A percentile compares a stretch with the other conserved stretches of the same genome.
phyloP scores from a whole-genome alignment of 2,329 filamentous ascomycete genomes.

The Ophiostoma montium region DNA sequence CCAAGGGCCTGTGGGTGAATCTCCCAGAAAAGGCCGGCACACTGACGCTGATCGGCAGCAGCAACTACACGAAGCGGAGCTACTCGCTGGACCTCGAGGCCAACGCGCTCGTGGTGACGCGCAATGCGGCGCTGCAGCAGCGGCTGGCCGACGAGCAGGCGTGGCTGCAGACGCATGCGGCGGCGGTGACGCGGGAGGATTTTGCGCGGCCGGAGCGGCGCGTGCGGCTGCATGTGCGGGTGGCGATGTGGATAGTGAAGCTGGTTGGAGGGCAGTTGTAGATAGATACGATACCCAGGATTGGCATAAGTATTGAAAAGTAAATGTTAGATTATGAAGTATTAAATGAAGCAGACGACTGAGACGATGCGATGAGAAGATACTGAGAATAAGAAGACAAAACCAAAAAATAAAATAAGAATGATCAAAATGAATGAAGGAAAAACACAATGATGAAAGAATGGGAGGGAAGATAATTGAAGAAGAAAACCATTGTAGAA shows the following conservation, averaged over 20 bases:
- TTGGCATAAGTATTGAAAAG: too few relatives aligned
- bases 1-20: constrained; percentile 88
- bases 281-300: background rate
- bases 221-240: constrained; percentile 68
- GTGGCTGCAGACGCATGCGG: constrained; percentile 65
- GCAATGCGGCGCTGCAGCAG: constrained; percentile 54
- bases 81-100: constrained; percentile 88
- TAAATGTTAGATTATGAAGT: too few relatives aligned
- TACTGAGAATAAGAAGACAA: too few relatives aligned
- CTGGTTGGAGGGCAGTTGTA: constrained; percentile 76
- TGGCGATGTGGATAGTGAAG: constrained; percentile 90
- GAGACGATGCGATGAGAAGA: too few relatives aligned
- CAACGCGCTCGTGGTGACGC: constrained; percentile 74
- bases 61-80: constrained; percentile 89
- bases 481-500: too few relatives aligned
- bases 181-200: constrained; percentile 56
- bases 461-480: too few relatives aligned
- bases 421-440: too few relatives aligned
- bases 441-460: too few relatives aligned
- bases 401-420: too few relatives aligned
- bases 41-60: constrained; percentile 75
- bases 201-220: constrained; percentile 69
- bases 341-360: too few relatives aligned
- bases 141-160: constrained; percentile 66
- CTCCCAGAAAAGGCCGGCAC: constrained; percentile 52